Percentiles rank a stretch among this genome's conserved stretches.
These are phyloP conservation scores for Mediolabrus comicus DNA, from an alignment of 108 stramenopile genomes.

Conservation along the genomic window DNA sequence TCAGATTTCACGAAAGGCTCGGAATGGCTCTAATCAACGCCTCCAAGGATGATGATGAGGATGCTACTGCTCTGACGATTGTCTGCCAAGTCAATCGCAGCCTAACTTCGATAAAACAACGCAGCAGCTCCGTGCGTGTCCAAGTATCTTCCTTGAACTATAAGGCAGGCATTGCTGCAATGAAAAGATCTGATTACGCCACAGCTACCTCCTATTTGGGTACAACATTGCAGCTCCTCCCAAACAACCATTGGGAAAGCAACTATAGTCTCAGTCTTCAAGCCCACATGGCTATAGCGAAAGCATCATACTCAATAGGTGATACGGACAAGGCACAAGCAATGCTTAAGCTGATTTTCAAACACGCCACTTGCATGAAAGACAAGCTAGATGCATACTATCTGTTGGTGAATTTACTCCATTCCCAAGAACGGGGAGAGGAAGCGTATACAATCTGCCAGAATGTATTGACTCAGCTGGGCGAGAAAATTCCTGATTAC, in stretches of 20 bases:
- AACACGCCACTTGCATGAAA: conserved; percentile 14
- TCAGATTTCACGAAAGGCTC: background rate
- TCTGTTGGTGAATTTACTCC: background rate
- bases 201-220: background rate
- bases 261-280: conserved; percentile 3
- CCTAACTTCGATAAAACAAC: background rate
- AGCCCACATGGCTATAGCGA: background rate
- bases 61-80: background rate
- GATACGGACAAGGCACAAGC: conserved; percentile 10
- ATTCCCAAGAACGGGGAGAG: conserved; percentile 5
- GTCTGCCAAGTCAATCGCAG: background rate
- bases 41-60: background rate
- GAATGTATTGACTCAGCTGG: conserved; percentile 4
- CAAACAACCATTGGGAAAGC: background rate
- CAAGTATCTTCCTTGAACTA: conserved; percentile 19
- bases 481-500: background rate
- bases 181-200: background rate
- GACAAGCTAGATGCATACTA: conserved; percentile 33
- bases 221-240: background rate
- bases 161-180: conserved; percentile 17
- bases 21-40: background rate
- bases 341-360: conserved; percentile 1
- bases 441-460: conserved; percentile 1
- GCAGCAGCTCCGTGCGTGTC: background rate
- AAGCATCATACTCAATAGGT: conserved; percentile 10